phyloP scores from a whole-genome alignment of 2,329 filamentous ascomycete species.

The Diaporthe vexans region DNA sequence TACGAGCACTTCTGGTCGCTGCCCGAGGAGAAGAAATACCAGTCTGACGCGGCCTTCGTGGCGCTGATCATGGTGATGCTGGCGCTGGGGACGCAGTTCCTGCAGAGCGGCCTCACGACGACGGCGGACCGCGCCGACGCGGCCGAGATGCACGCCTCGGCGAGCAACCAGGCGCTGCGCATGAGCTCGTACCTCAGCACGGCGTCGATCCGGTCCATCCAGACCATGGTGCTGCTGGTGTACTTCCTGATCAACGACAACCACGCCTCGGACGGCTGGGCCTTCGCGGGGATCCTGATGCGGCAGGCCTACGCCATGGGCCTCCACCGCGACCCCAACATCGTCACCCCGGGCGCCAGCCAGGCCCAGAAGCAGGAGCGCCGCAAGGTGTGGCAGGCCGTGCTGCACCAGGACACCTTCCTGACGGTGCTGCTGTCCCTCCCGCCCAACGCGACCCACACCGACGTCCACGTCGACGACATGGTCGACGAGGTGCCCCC shows the following conservation, averaged over 20 bases:
- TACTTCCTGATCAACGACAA: slow-evolving; percentile 92
- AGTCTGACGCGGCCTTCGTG: slow-evolving; percentile 76
- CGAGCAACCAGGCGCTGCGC: slow-evolving; percentile 81
- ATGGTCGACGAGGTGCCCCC: slow-evolving; percentile 71
- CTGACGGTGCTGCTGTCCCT: slow-evolving; percentile 83
- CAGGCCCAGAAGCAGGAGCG: slow-evolving; percentile 83
- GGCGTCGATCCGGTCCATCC: slow-evolving; percentile 79
- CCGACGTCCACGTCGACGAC: slow-evolving; percentile 82
- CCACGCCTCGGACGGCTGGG: slow-evolving; percentile 86
- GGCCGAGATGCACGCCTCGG: slow-evolving; percentile 85
- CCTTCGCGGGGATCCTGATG: slow-evolving; percentile 83
- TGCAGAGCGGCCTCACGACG: slow-evolving; percentile 67
- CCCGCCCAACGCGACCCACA: slow-evolving; percentile 83
- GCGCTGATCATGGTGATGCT: slow-evolving; percentile 83
- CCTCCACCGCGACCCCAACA: slow-evolving; percentile 82
- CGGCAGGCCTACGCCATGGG: slow-evolving; percentile 87
- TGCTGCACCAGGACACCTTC: slow-evolving; percentile 85
- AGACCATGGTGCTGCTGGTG: slow-evolving; percentile 85
- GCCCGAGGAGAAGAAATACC: slow-evolving; percentile 67
- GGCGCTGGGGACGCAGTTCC: slow-evolving; percentile 84
- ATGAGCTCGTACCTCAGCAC: slow-evolving; percentile 83
- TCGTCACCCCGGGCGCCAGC: slow-evolving; percentile 75
- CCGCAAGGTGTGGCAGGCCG: slow-evolving; percentile 85
- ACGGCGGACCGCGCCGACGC: slow-evolving; percentile 69
- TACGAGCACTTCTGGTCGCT: slow-evolving; percentile 85